Conservation (phyloP, 331 rosid species). For the Quercus tomentella region DNA sequence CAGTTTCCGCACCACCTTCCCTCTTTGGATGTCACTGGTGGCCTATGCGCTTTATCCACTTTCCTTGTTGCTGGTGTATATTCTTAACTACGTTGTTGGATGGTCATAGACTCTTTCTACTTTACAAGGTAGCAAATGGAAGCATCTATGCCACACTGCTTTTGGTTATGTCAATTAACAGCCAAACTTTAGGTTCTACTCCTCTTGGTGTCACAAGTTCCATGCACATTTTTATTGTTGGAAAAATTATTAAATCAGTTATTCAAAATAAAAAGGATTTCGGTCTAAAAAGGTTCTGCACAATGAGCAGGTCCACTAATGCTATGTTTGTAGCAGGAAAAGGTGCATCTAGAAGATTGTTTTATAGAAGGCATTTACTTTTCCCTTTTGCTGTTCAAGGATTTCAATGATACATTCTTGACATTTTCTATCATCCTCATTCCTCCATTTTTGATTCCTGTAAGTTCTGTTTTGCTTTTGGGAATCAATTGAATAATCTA, state of each 20-base stretch:
- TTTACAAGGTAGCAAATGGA: not conserved
- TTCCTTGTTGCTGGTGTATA: slow-evolving; percentile 80
- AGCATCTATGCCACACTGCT: not conserved
- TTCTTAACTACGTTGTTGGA: slow-evolving; percentile 78
- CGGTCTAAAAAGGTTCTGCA: not conserved
- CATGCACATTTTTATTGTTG: not conserved
- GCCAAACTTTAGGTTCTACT: no score
- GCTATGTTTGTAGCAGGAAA: not conserved
- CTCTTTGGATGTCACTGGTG: slow-evolving; percentile 72
- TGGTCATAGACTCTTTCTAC: slow-evolving; percentile 62
- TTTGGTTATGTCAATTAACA: no score
- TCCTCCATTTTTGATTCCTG: no score
- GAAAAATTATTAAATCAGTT: not conserved
- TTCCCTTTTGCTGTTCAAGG: not conserved
- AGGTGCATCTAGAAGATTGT: not conserved
- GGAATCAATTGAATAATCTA: not conserved
- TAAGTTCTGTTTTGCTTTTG: no score
- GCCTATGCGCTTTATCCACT: slow-evolving; percentile 83
- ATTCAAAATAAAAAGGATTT: not conserved
- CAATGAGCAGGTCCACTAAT: not conserved
- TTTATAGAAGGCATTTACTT: not conserved
- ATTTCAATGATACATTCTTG: not conserved
- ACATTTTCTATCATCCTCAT: not conserved
- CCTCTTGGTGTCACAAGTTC: not conserved
- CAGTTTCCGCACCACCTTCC: slow-evolving; percentile 86